Base-by-base conservation (phyloP, 257 asterid genomes). In the Solanum verrucosum region DNA sequence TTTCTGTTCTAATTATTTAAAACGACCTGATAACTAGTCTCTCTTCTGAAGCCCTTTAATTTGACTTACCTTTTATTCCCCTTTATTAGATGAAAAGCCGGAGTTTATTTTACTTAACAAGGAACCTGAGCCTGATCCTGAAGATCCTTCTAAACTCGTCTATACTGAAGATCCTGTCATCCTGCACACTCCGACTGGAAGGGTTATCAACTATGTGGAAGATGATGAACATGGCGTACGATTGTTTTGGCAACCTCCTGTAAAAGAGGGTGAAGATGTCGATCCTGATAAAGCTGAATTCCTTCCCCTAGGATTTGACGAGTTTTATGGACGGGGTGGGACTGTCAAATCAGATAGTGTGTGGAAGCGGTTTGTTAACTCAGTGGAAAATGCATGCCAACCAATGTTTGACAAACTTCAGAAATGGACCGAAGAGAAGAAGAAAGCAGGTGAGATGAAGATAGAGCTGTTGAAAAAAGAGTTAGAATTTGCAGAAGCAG, bases 111-210 rank as follows among this genome's bases (percentile, higher is more conserved):
- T 97, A 84, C 84, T 96, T 79, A 95, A 95, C 88, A 93, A 94
- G 89, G 99, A 96, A 75, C 99, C 99, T 23, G 94, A 93, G 90
- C 97, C 99, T 68, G 98, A 97, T 92, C 99, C 99, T 7, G 91
- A 96, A 86, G 92, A 97, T 88, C 98, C 99, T 65, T 92, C 98
- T n/a, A 89, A 93, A 84, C 94, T 93, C 34, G 85, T 94, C 75
- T 90, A 94, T 87, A 91, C 89, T 9, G 98, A 95, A 88, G 99
- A 97, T 85, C 99, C 99, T 23, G 90, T 93, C 85, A 96, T 97
- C 89, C 87, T 97, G 84, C 99, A 97, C 84, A 94, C 98, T 29
- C 99, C 98, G 65, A 96, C 98, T 20, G 99, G 99, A 86, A 93
- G 96, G 91, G 75, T 96, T 27, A 97, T 97, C 88, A 93, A 96